Evolutionary conservation across 176 grass and related monocot genomes (phyloP).

Genomic region (Cymbopogon citratus): DNA sequence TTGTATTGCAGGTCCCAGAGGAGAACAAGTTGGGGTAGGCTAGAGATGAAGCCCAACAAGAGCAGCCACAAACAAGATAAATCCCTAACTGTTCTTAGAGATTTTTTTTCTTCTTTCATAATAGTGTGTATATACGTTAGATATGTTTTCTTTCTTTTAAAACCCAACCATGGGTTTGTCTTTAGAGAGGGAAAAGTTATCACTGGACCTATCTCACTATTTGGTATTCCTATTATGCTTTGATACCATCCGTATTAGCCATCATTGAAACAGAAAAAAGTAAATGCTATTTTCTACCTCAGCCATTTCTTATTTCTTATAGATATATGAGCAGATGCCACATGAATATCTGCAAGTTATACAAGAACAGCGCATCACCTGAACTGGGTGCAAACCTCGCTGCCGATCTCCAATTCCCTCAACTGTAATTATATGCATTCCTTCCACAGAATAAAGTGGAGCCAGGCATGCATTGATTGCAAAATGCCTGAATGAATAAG

Average conservation of each 20-base stretch:
- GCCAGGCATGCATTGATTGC: constrained; percentile 95
- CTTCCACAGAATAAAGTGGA: constrained; percentile 93
- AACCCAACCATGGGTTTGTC: not conserved
- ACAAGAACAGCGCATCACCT: constrained; percentile 49
- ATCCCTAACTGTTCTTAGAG: not conserved
- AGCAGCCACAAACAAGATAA: not conserved
- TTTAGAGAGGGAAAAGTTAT: not conserved
- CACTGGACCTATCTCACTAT: not conserved
- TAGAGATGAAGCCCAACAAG: not conserved
- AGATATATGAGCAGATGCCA: constrained; percentile 4
- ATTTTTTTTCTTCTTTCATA: not conserved
- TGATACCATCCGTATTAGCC: not conserved
- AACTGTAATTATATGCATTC: constrained; percentile 97
- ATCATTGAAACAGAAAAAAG: not conserved
- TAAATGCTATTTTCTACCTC: not conserved
- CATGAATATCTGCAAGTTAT: constrained; percentile 15
- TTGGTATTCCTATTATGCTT: not conserved
- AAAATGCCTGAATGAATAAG: constrained; percentile 67
- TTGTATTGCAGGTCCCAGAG: not conserved
- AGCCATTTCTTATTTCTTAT: not conserved
- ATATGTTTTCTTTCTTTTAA: not conserved
- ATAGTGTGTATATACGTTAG: not conserved
- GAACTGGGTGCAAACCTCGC: constrained; percentile 80
- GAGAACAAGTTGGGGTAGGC: not conserved
- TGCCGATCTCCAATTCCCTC: constrained; percentile 83